Conservation (phyloP, 768 basidiomycete genomes). For the Tylopilus sp. region DNA sequence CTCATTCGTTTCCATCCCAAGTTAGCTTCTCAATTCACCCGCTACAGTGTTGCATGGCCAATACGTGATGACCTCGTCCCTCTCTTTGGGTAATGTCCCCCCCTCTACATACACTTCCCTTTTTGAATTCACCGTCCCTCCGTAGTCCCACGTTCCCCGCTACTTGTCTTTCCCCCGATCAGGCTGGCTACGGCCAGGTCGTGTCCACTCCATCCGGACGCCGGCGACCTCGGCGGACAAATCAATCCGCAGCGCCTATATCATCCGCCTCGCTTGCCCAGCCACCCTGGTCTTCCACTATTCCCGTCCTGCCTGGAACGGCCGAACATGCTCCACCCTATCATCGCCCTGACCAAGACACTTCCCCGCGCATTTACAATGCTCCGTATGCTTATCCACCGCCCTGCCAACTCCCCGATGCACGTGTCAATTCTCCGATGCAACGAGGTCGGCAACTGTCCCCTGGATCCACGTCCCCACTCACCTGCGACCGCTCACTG, state of each 20-base stretch:
- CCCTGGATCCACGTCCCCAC: slow-evolving; percentile 24
- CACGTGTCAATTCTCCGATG: slow-evolving; percentile 29
- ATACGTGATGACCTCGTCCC: slow-evolving; percentile 84
- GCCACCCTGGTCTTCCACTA: slow-evolving; percentile 48
- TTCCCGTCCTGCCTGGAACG: slow-evolving; percentile 33
- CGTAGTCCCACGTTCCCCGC: slow-evolving; percentile 77
- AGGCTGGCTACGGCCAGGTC: slow-evolving; percentile 84
- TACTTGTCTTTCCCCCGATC: slow-evolving; percentile 81
- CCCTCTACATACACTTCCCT: background rate
- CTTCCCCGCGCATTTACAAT: slow-evolving; percentile 25
- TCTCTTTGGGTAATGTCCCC: slow-evolving; percentile 71
- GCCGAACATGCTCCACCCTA: slow-evolving; percentile 20
- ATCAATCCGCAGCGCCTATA: slow-evolving; percentile 37
- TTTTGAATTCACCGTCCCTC: slow-evolving; percentile 18
- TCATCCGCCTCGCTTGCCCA: slow-evolving; percentile 30
- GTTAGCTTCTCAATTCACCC: slow-evolving; percentile 11
- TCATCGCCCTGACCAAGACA: slow-evolving; percentile 23
- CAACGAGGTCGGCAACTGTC: slow-evolving; percentile 28
- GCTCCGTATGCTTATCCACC: slow-evolving; percentile 29
- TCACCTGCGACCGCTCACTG: slow-evolving; percentile 22
- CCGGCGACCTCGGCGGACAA: slow-evolving; percentile 55
- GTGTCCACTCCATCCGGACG: slow-evolving; percentile 58
- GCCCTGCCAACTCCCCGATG: slow-evolving; percentile 26
- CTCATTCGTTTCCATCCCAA: slow-evolving; percentile 10
- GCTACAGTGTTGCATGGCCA: slow-evolving; percentile 75